Evolutionary conservation across 2,329 filamentous ascomycete genomes (phyloP), one percentile per base, ranked within the genome.

Genomic region (Rhexocercosporidium sp.): DNA sequence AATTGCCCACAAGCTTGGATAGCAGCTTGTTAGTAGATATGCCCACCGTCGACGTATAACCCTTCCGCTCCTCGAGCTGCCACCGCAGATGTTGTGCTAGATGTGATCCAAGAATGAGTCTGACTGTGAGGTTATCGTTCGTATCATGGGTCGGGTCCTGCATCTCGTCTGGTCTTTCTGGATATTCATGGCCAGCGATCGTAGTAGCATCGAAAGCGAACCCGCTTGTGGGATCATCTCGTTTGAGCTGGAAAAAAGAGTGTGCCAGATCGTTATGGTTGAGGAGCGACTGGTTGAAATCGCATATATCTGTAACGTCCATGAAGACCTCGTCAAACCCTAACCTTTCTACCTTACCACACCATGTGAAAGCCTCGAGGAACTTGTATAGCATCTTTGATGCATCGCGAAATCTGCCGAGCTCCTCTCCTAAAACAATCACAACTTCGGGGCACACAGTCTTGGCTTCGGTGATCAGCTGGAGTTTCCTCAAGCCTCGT

Each of bases 21-120:
- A 97, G 83, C 5, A 95, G 79, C 78, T 98, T 98, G 75, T 91
- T 95, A 0, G 93, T 96, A 2, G 94, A 91, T 25, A 98, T 88
- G 3, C 95, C 95, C 49, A 92, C 94, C 0, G 94, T 95, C 31
- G 91, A 91, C 0, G 94, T 97, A 79, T 95, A 97, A 1, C 93
- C 93, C 74, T 89, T 90, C 54, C 93, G 84, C 54, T 89, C 82
- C 74, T 96, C 92, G 12, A 98, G 82, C 74, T 87, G 86, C 65
- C 85, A 81, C 14, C 95, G 89, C 29, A 98, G 79, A 76, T 95
- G 84, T 34, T 87, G 83, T 5, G 93, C 93, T 37, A 98, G 81
- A 79, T 97, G 93, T 12, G 93, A 96, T 4, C 88, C 94, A 9
- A 97, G 82, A 14, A 90, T 81, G 39, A 97, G 83, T 47, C 91